These are phyloP conservation scores for Priceomyces fermenticarens DNA, from an alignment of 805 yeast genomes.

Conservation along the genomic window DNA sequence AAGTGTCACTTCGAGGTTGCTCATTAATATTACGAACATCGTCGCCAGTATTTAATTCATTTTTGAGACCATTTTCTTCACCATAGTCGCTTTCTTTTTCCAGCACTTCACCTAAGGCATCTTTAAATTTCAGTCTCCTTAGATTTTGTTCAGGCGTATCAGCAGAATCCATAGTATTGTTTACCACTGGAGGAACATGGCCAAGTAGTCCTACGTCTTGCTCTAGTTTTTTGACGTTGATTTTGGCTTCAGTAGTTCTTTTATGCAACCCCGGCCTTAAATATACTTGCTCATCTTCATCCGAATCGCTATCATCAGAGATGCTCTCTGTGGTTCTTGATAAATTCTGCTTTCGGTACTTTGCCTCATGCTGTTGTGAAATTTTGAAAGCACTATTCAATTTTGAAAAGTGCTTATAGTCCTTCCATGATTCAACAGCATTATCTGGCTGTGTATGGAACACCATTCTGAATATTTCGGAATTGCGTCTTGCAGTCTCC, in stretches of 20 bases:
- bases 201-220: constrained; percentile 37
- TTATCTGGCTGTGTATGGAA: constrained; percentile 97
- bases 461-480: constrained; percentile 74
- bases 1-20: background rate
- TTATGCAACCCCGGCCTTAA: constrained; percentile 5
- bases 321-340: constrained; percentile 12
- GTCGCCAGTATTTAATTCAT: constrained; percentile 2
- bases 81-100: constrained; percentile 2
- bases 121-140: constrained; percentile 2
- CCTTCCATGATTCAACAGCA: constrained; percentile 84
- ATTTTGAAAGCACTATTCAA: constrained; percentile 54
- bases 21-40: background rate
- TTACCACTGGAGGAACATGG: constrained; percentile 23
- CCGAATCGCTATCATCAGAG: constrained; percentile 12
- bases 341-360: constrained; percentile 17
- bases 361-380: constrained; percentile 36
- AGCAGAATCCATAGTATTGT: background rate
- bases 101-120: constrained; percentile 4
- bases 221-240: constrained; percentile 23
- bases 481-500: constrained; percentile 78
- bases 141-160: constrained; percentile 1
- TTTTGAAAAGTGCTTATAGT: constrained; percentile 69
- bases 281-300: constrained; percentile 8
- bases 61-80: constrained; percentile 1
- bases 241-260: constrained; percentile 20